Evolutionary conservation across 225 moss, liverwort and hornwort genomes (phyloP).

Genomic region (Antitrichia curtipendula): DNA sequence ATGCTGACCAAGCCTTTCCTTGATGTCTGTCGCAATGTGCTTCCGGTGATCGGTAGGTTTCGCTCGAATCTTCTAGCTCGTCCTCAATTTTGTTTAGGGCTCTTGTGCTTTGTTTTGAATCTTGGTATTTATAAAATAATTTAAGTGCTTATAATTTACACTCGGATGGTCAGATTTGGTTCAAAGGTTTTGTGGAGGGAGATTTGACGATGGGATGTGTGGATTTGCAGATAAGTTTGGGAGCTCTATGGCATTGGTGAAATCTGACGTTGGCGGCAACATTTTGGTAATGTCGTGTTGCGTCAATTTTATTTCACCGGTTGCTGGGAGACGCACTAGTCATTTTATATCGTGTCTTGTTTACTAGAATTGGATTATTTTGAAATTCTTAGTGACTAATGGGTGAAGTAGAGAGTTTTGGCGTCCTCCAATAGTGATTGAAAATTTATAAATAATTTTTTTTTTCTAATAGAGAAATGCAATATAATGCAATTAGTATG

Average conservation of each 20-base stretch:
- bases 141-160: not conserved
- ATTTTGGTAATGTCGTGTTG: slow-evolving; percentile 35
- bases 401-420: not conserved
- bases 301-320: not conserved
- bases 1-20: slow-evolving; percentile 73
- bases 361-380: too few relatives aligned
- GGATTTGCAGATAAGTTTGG: slow-evolving; percentile 77
- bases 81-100: not conserved
- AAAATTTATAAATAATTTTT: not conserved
- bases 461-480: not conserved
- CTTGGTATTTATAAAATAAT: not conserved
- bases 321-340: not conserved
- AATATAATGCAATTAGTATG: not conserved
- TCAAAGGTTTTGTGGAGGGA: not conserved
- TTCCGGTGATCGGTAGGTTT: slow-evolving; percentile 71
- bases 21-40: slow-evolving; percentile 80
- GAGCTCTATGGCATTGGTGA: slow-evolving; percentile 71
- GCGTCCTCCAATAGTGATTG: not conserved
- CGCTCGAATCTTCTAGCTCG: not conserved
- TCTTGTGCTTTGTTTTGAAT: not conserved
- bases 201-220: not conserved
- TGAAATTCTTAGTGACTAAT: not conserved
- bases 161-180: not conserved
- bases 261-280: slow-evolving; percentile 89
- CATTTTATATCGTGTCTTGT: not conserved